Base-by-base conservation (phyloP, 208 protist species). In the Acanthamoeba castellanii region DNA sequence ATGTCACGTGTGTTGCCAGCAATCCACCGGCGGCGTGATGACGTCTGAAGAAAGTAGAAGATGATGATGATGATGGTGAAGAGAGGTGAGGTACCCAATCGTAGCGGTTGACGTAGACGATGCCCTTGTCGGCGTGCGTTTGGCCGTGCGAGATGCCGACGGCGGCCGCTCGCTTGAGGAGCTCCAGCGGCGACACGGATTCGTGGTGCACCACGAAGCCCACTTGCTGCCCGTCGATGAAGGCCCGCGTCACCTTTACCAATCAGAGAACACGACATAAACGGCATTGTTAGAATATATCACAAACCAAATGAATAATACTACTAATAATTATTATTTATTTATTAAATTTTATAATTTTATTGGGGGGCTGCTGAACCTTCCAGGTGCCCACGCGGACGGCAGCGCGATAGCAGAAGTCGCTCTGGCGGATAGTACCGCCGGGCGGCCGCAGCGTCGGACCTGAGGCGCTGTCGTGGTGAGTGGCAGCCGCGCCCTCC, bases 181-280 rank as follows among this genome's bases (percentile, higher is more conserved):
- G 20, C n/a, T 61, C 52, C 42, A 87, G 78, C 18, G 78, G 47
- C 50, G 78, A 87, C 25, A 42, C 78, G 0, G 6, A 13, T 37
- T 87, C 78, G 78, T 87, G 78, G 78, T 87, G 52, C 47, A 87
- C 42, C 27, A 87, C 78, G 50, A 87, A 87, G 27, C 78, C 78
- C 50, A 87, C 78, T 7, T 55, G 78, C 0, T 8, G 2, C 4
- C 78, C 78, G 4, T 87, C 78, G 27, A 87, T 14, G n/a, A 47
- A 61, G 14, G 78, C 78, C 25, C 50, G 18, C 27, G 78, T 64
- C 32, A 87, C 78, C 78, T 87, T 1, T 6, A 6, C 50, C 50
- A 55, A 55, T 37, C 37, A 34, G 18, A 50, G 14, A 30, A 78
- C 25, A n/a, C n/a, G n/a, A n/a, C n/a, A n/a, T n/a, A n/a, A n/a